Conservation (phyloP, 2,329 filamentous ascomycete species). For the Arthrobotrys entomopaga region DNA sequence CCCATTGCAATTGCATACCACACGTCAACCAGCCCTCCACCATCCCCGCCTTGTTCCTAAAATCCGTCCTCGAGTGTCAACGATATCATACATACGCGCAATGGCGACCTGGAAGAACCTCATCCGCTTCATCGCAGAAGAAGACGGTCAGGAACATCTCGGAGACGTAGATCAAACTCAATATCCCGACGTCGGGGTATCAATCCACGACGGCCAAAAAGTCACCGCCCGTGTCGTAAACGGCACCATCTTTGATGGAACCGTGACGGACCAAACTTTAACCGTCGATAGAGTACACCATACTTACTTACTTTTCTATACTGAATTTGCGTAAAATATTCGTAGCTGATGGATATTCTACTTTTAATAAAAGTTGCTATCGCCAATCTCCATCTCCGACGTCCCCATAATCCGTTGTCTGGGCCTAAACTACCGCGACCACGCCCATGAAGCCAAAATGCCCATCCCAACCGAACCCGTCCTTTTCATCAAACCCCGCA, state of each 20-base stretch:
- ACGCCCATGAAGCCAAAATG: constrained; percentile 76
- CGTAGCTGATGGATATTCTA: background rate
- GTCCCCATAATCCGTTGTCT: constrained; percentile 72
- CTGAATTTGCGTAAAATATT: background rate
- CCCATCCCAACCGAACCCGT: constrained; percentile 77
- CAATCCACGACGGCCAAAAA: constrained; percentile 60
- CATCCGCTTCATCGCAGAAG: constrained; percentile 63
- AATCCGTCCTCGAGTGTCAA: background rate
- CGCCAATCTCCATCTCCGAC: constrained; percentile 19
- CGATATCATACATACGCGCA: background rate
- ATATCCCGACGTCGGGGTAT: constrained; percentile 62
- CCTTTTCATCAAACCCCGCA: constrained; percentile 77
- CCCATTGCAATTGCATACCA: background rate
- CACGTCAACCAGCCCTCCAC: constrained; percentile 4
- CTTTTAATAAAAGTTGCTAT: constrained; percentile 27
- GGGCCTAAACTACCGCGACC: constrained; percentile 77
- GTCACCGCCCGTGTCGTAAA: constrained; percentile 61
- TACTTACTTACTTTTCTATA: background rate
- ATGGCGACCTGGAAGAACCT: constrained; percentile 62
- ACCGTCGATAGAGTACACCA: constrained; percentile 58
- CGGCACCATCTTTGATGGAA: constrained; percentile 61
- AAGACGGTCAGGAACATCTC: constrained; percentile 63
- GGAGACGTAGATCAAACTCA: constrained; percentile 61
- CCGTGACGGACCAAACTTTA: constrained; percentile 60
- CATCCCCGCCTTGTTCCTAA: background rate